Evolutionary conservation across 768 basidiomycete genomes (phyloP).

Genomic region (Suillus bovinus): DNA sequence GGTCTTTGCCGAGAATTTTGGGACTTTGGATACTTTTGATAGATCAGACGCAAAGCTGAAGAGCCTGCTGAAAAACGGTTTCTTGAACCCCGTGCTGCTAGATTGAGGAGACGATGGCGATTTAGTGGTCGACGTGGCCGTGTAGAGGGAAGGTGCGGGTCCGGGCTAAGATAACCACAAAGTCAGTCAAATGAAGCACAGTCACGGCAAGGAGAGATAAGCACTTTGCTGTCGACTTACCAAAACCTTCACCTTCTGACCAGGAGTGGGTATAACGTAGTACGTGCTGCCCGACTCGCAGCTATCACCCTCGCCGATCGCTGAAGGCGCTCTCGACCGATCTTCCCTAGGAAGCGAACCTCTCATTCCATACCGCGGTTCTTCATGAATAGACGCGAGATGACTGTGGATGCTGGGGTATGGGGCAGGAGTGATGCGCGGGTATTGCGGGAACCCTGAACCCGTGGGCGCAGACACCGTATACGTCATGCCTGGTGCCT

Average conservation of each 20-base stretch:
- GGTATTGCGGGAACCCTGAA: slow-evolving; percentile 38
- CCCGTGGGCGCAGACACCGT: slow-evolving; percentile 64
- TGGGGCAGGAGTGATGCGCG: slow-evolving; percentile 42
- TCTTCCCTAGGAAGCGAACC: slow-evolving; percentile 29
- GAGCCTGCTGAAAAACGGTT: slow-evolving; percentile 62
- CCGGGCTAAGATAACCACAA: slow-evolving; percentile 35
- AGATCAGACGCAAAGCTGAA: slow-evolving; percentile 53
- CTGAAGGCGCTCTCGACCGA: slow-evolving; percentile 37
- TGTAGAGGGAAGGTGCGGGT: slow-evolving; percentile 52
- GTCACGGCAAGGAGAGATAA: slow-evolving; percentile 16
- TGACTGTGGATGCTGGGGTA: slow-evolving; percentile 41
- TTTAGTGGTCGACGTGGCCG: slow-evolving; percentile 59
- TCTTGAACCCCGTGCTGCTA: slow-evolving; percentile 39
- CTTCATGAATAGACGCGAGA: slow-evolving; percentile 40
- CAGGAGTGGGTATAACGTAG: slow-evolving; percentile 68
- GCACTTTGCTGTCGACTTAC: slow-evolving; percentile 44
- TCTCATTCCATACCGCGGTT: slow-evolving; percentile 31
- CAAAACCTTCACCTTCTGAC: slow-evolving; percentile 75
- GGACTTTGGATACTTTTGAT: slow-evolving; percentile 19
- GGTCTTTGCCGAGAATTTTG: slow-evolving; percentile 31
- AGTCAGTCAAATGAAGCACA: slow-evolving; percentile 30
- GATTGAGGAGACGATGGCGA: slow-evolving; percentile 54
- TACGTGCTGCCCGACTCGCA: slow-evolving; percentile 69
- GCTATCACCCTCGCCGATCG: slow-evolving; percentile 42
- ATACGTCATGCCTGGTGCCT: slow-evolving; percentile 64